These are phyloP conservation scores for Mortierella sp. DNA, from an alignment of 371 early-diverging fungal species.

Conservation along the genomic window DNA sequence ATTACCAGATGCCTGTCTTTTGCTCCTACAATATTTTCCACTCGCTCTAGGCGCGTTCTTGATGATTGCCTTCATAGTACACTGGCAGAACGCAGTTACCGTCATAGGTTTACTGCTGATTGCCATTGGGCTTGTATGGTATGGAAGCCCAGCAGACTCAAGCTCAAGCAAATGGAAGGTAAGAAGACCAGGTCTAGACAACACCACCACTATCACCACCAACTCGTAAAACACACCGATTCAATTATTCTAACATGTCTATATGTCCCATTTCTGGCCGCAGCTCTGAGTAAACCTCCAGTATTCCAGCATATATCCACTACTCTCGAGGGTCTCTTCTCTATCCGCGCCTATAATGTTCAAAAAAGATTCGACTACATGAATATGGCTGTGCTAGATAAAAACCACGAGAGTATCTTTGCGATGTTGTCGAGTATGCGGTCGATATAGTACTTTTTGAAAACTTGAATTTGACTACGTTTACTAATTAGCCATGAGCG, in stretches of 20 bases:
- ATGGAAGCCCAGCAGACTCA: conserved; percentile 28
- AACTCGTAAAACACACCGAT: conserved; percentile 14
- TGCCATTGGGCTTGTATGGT: conserved; percentile 27
- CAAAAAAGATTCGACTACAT: not conserved
- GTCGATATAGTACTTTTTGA: too few relatives aligned
- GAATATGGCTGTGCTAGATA: not conserved
- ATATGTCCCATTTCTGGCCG: not conserved
- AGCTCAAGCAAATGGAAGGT: conserved; percentile 61
- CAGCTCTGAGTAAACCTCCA: conserved; percentile 2
- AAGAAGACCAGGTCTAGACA: conserved; percentile 17
- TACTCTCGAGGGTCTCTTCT: conserved; percentile 6
- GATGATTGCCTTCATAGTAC: conserved; percentile 58
- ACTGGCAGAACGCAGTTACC: conserved; percentile 60
- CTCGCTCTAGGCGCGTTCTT: conserved; percentile 61
- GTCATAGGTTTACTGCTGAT: conserved; percentile 58
- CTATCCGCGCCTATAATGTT: conserved; percentile 5
- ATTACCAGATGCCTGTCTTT: conserved; percentile 55
- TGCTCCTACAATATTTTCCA: conserved; percentile 59
- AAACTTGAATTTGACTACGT: not conserved
- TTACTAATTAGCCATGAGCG: not conserved
- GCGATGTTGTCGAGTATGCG: conserved; percentile 3
- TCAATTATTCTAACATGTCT: not conserved
- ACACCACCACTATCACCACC: not conserved
- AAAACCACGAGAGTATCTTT: conserved; percentile 1
- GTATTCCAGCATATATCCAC: conserved; percentile 4